A percentile compares a stretch with the other conserved stretches of the same genome.
phyloP scores from a whole-genome alignment of 306 rosid genomes.

The Astragalus membranaceus region DNA sequence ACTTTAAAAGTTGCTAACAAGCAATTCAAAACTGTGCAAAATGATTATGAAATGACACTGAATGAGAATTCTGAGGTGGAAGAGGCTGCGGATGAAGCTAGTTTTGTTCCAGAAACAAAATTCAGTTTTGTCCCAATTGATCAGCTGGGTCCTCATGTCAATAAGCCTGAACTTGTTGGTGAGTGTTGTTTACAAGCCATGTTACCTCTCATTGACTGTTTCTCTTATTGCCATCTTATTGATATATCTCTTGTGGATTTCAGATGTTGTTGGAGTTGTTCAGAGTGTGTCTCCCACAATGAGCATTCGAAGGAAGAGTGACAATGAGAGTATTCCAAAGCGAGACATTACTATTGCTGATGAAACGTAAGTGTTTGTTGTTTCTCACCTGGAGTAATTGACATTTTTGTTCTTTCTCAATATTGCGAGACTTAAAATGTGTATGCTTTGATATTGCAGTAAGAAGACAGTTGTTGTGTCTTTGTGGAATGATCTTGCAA shows the following conservation, averaged over 20 bases:
- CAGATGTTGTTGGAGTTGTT: slow-evolving; percentile 90
- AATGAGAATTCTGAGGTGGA: slow-evolving; percentile 93
- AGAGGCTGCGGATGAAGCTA: slow-evolving; percentile 58
- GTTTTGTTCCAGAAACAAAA: slow-evolving; percentile 71
- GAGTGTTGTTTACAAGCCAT: slow-evolving; percentile 11
- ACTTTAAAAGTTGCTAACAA: slow-evolving; percentile 80
- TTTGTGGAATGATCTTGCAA: slow-evolving; percentile 91
- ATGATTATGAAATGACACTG: slow-evolving; percentile 88
- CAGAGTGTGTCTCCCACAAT: slow-evolving; percentile 76
- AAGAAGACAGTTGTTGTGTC: slow-evolving; percentile 85
- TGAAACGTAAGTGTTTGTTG: slow-evolving; percentile 49
- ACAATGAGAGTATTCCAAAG: slow-evolving; percentile 74
- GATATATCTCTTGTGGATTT: not conserved
- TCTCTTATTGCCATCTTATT: not conserved
- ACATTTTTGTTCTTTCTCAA: not conserved
- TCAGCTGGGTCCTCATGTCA: slow-evolving; percentile 76
- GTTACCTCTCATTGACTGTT: not conserved
- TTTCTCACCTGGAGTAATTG: not conserved
- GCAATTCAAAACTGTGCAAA: slow-evolving; percentile 77
- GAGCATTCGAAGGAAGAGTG: slow-evolving; percentile 77
- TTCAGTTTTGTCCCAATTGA: slow-evolving; percentile 77
- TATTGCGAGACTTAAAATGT: not conserved
- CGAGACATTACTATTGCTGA: slow-evolving; percentile 96
- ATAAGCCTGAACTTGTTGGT: slow-evolving; percentile 74
- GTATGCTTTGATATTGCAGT: slow-evolving; percentile 33